Conservation (phyloP, 495 filamentous ascomycete species). For the Penicillium ochrochloron region DNA sequence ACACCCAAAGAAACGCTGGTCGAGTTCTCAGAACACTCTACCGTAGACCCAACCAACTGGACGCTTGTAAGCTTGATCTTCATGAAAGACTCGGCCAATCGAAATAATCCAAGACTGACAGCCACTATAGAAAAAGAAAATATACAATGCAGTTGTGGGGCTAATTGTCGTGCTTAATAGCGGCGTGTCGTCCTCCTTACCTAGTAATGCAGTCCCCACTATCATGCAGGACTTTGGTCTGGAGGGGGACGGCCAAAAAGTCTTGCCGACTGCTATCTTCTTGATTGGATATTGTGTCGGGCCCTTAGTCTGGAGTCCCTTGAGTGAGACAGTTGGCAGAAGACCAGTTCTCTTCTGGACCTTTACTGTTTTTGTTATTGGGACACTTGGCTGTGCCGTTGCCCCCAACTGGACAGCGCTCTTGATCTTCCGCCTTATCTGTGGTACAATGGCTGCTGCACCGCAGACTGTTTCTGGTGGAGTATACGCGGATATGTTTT, state of each 20-base stretch:
- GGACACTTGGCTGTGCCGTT: constrained; percentile 70
- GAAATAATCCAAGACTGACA: constrained; percentile 14
- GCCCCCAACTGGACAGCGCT: constrained; percentile 69
- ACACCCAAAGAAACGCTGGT: constrained; percentile 35
- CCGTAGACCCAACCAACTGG: constrained; percentile 39
- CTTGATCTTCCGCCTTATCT: constrained; percentile 69
- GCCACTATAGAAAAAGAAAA: constrained; percentile 54
- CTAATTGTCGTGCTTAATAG: constrained; percentile 71
- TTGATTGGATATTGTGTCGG: constrained; percentile 72
- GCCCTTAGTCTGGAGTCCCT: constrained; percentile 67
- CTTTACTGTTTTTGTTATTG: constrained; percentile 67
- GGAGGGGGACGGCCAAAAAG: constrained; percentile 50
- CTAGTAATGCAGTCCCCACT: constrained; percentile 64
- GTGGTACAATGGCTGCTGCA: constrained; percentile 65
- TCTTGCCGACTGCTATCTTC: constrained; percentile 76
- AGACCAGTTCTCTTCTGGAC: constrained; percentile 61
- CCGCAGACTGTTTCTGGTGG: constrained; percentile 75
- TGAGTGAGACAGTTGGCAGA: constrained; percentile 75
- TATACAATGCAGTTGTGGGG: constrained; percentile 57
- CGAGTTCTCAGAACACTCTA: constrained; percentile 37
- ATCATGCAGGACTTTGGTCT: constrained; percentile 48
- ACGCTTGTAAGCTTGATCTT: constrained; percentile 30
- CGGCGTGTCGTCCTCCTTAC: constrained; percentile 70
- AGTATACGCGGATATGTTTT: constrained; percentile 73
- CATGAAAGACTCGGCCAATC: not conserved